Percentiles rank a stretch among this genome's conserved stretches.
phyloP scores from a whole-genome alignment of 441 rosid genomes.

The Populus hybrid region DNA sequence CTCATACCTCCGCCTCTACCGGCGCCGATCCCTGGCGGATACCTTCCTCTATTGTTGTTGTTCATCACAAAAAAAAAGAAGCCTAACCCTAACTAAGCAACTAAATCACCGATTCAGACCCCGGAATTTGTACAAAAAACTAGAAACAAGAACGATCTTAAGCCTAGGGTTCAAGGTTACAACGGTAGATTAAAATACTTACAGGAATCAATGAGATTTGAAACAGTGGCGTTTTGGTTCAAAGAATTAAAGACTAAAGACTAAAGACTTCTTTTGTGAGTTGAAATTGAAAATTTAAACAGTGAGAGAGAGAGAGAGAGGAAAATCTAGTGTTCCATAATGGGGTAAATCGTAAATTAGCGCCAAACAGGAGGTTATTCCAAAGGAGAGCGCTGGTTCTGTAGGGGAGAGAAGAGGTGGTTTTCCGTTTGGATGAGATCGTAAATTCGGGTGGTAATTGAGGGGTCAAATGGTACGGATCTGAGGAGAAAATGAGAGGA shows the following conservation, averaged over 20 bases:
- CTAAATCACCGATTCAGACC: neutral
- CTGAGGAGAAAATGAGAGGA: slow-evolving; percentile 21
- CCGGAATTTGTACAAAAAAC: slow-evolving; percentile 21
- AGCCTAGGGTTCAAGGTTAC: neutral
- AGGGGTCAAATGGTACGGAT: slow-evolving; percentile 33
- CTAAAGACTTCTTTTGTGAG: neutral
- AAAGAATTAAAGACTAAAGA: neutral
- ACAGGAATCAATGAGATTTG: slow-evolving; percentile 18
- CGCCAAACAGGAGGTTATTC: neutral
- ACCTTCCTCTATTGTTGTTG: slow-evolving; percentile 76
- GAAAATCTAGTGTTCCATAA: slow-evolving; percentile 14
- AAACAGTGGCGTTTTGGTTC: neutral
- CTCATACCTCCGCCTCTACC: slow-evolving; percentile 70
- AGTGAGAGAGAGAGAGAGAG: neutral
- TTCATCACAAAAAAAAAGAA: slow-evolving; percentile 28
- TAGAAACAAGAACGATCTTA: neutral
- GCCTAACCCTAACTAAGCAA: slow-evolving; percentile 33
- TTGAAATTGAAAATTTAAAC: slow-evolving; percentile 5
- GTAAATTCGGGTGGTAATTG: slow-evolving; percentile 27
- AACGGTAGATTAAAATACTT: neutral
- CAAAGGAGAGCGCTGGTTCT: slow-evolving; percentile 22
- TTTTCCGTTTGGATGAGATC: slow-evolving; percentile 21
- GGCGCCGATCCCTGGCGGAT: slow-evolving; percentile 85
- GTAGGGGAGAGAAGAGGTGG: slow-evolving; percentile 19
- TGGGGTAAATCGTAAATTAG: neutral